phyloP scores from a whole-genome alignment of 169 alveolate genomes.

The Babesia ovata region DNA sequence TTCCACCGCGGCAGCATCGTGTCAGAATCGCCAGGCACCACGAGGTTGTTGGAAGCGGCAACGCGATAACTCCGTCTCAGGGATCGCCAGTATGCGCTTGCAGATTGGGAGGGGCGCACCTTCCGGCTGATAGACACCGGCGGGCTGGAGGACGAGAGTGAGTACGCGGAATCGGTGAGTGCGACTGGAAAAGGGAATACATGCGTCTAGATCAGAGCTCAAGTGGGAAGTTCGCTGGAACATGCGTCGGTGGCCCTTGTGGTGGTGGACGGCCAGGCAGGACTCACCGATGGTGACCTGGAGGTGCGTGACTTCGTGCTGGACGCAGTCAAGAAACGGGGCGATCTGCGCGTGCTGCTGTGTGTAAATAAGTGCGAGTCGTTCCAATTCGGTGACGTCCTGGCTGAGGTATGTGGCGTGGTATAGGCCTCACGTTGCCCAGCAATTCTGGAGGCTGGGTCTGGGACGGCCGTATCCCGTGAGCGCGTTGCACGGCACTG shows the following conservation, averaged over 20 bases:
- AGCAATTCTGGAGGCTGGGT: slow-evolving; percentile 79
- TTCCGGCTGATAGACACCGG: slow-evolving; percentile 79
- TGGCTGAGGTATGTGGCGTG: slow-evolving; percentile 64
- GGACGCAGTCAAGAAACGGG: not conserved
- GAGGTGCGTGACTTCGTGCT: slow-evolving; percentile 43
- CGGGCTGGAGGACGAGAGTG: slow-evolving; percentile 72
- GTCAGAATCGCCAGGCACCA: slow-evolving; percentile 67
- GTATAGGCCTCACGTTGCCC: not conserved
- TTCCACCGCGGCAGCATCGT: slow-evolving; percentile 80
- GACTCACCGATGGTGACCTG: slow-evolving; percentile 45
- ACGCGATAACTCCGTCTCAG: slow-evolving; percentile 5
- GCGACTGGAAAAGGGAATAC: slow-evolving; percentile 3
- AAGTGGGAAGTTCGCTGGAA: slow-evolving; percentile 48
- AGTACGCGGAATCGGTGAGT: slow-evolving; percentile 67
- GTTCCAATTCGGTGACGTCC: slow-evolving; percentile 69
- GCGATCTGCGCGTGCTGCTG: slow-evolving; percentile 52
- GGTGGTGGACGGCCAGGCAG: slow-evolving; percentile 77
- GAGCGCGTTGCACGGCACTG: slow-evolving; percentile 80
- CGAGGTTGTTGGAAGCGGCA: slow-evolving; percentile 46
- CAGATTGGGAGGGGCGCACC: slow-evolving; percentile 76
- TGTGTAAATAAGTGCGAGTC: slow-evolving; percentile 81
- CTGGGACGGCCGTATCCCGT: slow-evolving; percentile 77
- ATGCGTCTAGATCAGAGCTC: slow-evolving; percentile 24
- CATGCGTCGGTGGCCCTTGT: slow-evolving; percentile 74
- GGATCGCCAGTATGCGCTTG: slow-evolving; percentile 75